Evolutionary conservation across 352 stramenopile genomes (phyloP).

Genomic region (Pythium apleroticum): DNA sequence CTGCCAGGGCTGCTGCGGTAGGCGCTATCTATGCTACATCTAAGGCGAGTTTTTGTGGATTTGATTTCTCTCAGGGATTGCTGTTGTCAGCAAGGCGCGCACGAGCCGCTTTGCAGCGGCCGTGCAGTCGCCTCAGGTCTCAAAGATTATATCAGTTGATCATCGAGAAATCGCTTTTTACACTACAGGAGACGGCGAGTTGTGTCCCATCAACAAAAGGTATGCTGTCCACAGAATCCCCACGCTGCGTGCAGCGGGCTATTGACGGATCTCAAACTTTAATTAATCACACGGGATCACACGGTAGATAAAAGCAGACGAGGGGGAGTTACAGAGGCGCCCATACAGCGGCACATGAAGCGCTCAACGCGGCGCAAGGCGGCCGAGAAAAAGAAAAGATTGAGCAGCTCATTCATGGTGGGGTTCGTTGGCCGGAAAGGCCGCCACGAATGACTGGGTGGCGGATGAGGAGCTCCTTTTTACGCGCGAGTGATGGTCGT

Average conservation of each 20-base stretch:
- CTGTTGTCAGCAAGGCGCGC: conserved; percentile 55
- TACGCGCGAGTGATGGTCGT: conserved; percentile 14
- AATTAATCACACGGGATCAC: conserved; percentile 68
- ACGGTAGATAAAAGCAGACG: conserved; percentile 13
- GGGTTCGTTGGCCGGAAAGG: not conserved
- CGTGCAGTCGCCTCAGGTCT: conserved; percentile 50
- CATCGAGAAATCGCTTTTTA: conserved; percentile 41
- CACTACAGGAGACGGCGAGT: not conserved
- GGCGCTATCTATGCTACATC: not conserved
- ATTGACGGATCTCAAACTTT: conserved; percentile 89
- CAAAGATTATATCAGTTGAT: conserved; percentile 89
- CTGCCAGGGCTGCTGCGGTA: not conserved
- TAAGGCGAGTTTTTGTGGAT: conserved; percentile 4
- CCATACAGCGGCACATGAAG: too few species aligned
- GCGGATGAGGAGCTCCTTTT: conserved; percentile 1
- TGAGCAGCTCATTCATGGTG: not conserved
- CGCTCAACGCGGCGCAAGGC: too few species aligned
- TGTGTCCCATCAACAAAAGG: conserved; percentile 65
- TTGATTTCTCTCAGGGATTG: conserved; percentile 73
- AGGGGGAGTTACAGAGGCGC: too few species aligned
- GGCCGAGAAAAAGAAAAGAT: not conserved
- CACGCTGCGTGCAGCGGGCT: conserved; percentile 5
- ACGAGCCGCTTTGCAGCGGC: conserved; percentile 17
- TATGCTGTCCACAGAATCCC: conserved; percentile 69
- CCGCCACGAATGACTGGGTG: conserved; percentile 2